A percentile compares a stretch with the other conserved stretches of the same genome.
Evolutionary conservation across 148 eudicot species (phyloP).

Genomic region (Beta vulgaris): DNA sequence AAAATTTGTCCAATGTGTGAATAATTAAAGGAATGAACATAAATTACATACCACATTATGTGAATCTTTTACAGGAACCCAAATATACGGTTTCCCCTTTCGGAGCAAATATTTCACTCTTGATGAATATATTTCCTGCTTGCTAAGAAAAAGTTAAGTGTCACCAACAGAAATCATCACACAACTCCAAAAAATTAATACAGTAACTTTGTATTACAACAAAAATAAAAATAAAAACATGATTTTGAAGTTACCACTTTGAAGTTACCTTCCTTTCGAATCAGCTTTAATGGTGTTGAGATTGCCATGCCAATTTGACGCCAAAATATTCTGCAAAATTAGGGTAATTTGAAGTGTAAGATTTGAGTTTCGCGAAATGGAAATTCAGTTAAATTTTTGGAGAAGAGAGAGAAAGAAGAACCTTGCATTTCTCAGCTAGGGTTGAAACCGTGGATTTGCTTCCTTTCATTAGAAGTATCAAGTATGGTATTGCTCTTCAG

Average conservation of each 20-base stretch:
- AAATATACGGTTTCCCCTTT: slow-evolving; percentile 73
- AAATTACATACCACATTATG: slow-evolving; percentile 61
- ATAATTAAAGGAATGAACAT: background rate
- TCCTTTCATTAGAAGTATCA: slow-evolving; percentile 41
- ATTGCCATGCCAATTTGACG: slow-evolving; percentile 88
- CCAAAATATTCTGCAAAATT: slow-evolving; percentile 61
- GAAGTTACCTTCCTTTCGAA: slow-evolving; percentile 56
- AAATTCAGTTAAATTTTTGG: no score
- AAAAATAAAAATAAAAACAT: background rate
- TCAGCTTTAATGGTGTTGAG: slow-evolving; percentile 80
- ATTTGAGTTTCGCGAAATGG: no score
- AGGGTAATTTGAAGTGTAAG: background rate
- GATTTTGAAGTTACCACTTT: background rate
- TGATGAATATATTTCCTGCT: slow-evolving; percentile 68
- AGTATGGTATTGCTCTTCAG: slow-evolving; percentile 29
- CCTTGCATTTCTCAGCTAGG: slow-evolving; percentile 84
- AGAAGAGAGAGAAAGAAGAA: slow-evolving; percentile 21
- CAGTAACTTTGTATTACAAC: no score
- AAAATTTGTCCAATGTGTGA: background rate
- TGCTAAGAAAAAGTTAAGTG: slow-evolving; percentile 41
- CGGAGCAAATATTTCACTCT: slow-evolving; percentile 69
- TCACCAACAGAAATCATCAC: background rate
- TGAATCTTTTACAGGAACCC: slow-evolving; percentile 75
- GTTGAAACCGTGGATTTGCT: slow-evolving; percentile 42
- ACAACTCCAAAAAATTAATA: slow-evolving; percentile 2